These are phyloP conservation scores for Spergularia bocconei DNA, from an alignment of 148 eudicot species.

Conservation along the genomic window DNA sequence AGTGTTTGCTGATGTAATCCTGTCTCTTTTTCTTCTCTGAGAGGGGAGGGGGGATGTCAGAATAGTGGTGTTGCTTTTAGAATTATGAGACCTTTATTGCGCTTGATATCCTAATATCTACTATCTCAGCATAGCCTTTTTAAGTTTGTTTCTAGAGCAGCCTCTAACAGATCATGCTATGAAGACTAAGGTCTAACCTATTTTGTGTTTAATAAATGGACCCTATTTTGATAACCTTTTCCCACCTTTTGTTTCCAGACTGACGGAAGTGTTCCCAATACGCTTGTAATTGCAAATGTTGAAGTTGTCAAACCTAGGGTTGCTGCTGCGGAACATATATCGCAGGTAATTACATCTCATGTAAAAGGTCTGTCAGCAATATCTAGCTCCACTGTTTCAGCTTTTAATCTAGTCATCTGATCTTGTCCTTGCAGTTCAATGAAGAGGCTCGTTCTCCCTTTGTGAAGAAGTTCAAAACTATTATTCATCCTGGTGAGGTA, in stretches of 20 bases:
- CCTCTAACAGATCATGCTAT: no score
- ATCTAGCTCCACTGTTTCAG: background rate
- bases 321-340: slow-evolving; percentile 98
- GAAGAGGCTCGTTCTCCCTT: slow-evolving; percentile 98
- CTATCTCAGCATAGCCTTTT: background rate
- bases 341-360: slow-evolving; percentile 49
- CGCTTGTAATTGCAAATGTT: slow-evolving; percentile 89
- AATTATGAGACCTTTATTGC: no score
- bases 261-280: slow-evolving; percentile 92
- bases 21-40: background rate
- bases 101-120: background rate
- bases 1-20: background rate
- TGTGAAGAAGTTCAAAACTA: slow-evolving; percentile 87
- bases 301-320: slow-evolving; percentile 95
- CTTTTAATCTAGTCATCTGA: slow-evolving; percentile 2
- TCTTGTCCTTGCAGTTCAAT: slow-evolving; percentile 68
- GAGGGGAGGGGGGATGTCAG: no score
- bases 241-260: slow-evolving; percentile 47
- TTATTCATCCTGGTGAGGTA: slow-evolving; percentile 99
- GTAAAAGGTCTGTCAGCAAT: background rate
- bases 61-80: no score
- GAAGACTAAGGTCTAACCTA: background rate
- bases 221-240: background rate
- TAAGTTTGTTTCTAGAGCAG: background rate
- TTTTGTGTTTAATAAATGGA: background rate